Evolutionary conservation across 2,329 filamentous ascomycete genomes (phyloP), one percentile per base, ranked within the genome.

Genomic region (Pseudogymnoascus sp.): DNA sequence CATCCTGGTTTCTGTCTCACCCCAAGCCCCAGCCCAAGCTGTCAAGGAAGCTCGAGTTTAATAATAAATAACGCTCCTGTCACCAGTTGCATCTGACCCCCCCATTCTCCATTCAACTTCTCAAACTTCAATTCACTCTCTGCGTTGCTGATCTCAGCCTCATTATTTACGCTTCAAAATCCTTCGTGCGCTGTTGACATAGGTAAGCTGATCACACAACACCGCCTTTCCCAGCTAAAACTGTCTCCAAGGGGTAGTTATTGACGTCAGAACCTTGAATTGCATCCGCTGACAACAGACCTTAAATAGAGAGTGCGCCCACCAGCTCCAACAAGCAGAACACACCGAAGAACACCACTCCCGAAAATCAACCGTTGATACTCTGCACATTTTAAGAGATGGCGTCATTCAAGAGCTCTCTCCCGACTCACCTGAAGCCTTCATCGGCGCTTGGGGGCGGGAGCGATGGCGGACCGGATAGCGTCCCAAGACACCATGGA

Each of bases 371-470:
- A 42, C 34, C 4, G 34, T 45, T 23, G 14, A 45, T 45, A 61
- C 59, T 39, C 59, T 45, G 14, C 26, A 61, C 18, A 42, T 31
- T 26, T 18, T 39, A 39, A 60, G 10, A 60, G 62, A 93, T 93
- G 89, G 86, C 89, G 68, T 80, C 81, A 70, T 80, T 86, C 71
- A 91, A 85, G 81, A 86, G 85, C 78, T 89, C 90, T 68, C 80
- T 97, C 71, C 91, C 93, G 68, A 82, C 89, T 47, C 93, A 96
- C 82, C 83, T 97, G 72, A 93, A 91, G 83, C 83, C 86, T 67
- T 77, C 78, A 65, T 72, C 73, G 34, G 70, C 69, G 54, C 67
- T 73, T 18, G 74, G 73, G 65, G 75, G 74, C 68, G 78, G 75
- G 67, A 74, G 72, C 60, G 73, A 75, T 63, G 69, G 68, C 64